phyloP scores from a whole-genome alignment of 495 filamentous ascomycete species.

The Endocarpon pusillum region DNA sequence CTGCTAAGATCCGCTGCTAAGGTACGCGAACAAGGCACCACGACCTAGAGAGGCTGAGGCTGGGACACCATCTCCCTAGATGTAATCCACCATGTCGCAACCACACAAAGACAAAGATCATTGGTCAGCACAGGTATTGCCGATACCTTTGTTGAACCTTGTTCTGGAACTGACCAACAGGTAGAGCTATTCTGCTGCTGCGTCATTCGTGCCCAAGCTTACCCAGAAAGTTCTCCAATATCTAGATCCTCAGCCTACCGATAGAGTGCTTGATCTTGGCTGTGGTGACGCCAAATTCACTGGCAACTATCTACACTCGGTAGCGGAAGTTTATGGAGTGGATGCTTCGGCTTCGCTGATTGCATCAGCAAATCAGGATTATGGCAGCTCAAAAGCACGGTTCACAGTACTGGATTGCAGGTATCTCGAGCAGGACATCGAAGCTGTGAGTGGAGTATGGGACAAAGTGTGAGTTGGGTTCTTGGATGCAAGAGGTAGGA shows the following conservation, averaged over 20 bases:
- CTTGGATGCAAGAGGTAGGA: not conserved
- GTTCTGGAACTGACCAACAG: conserved; percentile 1
- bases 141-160: not conserved
- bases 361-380: conserved; percentile 26
- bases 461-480: conserved; percentile 32
- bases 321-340: conserved; percentile 37
- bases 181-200: conserved; percentile 45
- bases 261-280: conserved; percentile 54
- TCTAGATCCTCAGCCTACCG: conserved; percentile 39
- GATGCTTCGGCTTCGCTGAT: conserved; percentile 56
- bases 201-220: conserved; percentile 56
- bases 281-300: conserved; percentile 61
- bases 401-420: conserved; percentile 32
- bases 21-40: too few species aligned
- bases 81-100: not conserved
- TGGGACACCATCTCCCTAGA: not conserved
- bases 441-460: conserved; percentile 21
- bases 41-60: not conserved
- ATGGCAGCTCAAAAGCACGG: conserved; percentile 14
- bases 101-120: conserved; percentile 26
- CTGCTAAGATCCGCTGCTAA: too few species aligned
- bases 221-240: conserved; percentile 45
- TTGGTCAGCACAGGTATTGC: conserved; percentile 38
- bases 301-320: conserved; percentile 30
- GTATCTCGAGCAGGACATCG: conserved; percentile 17